Evolutionary conservation across 331 rosid species (phyloP), one percentile per base, ranked within the genome.

Genomic region (Cydonia oblonga): DNA sequence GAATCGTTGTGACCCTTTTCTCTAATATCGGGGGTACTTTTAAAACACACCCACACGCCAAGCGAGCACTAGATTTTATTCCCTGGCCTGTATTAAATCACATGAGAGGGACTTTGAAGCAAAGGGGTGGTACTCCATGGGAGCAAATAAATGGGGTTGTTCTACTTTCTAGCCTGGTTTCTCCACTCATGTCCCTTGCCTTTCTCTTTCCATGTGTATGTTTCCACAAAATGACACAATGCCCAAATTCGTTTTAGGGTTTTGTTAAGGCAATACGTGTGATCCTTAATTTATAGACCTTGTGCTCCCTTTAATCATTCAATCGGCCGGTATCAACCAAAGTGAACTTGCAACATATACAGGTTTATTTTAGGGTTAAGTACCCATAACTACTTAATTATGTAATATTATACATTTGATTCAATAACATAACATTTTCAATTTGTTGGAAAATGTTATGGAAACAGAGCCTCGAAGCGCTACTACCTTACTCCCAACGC

Each of bases 101-200:
- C 81, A 82, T 72, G 78, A 69, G 70, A 68, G 75, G 69, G 73
- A 54, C 78, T 64, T 57, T 25, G 70, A 68, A 75, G 74, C 35
- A 64, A 73, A 80, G 80, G 78, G 85, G 73, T 9, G 44, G 61
- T 63, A 64, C 64, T 62, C 30, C 76, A 13, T 58, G 30, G 83
- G 82, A 81, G 78, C 81, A 76, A 74, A n/a, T 20, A 52, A 75
- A 72, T 64, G 78, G 81, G 53, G 71, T 51, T 82, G 81, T 75
- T 84, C 62, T n/a, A 71, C 87, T 87, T 87, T 87, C 79, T 82
- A 81, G 87, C 81, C 85, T 84, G 87, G 80, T 81, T 78, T 29
- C 64, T 81, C 88, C 89, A 85, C 85, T 84, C 76, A 42, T 85
- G 90, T 89, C 87, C 67, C 69, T 71, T 35, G 63, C 67, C 53